Percentiles rank a stretch among this genome's conserved stretches.
Conservation (phyloP, 371 early-diverging fungal species). For the Haplosporangium sp. region DNA sequence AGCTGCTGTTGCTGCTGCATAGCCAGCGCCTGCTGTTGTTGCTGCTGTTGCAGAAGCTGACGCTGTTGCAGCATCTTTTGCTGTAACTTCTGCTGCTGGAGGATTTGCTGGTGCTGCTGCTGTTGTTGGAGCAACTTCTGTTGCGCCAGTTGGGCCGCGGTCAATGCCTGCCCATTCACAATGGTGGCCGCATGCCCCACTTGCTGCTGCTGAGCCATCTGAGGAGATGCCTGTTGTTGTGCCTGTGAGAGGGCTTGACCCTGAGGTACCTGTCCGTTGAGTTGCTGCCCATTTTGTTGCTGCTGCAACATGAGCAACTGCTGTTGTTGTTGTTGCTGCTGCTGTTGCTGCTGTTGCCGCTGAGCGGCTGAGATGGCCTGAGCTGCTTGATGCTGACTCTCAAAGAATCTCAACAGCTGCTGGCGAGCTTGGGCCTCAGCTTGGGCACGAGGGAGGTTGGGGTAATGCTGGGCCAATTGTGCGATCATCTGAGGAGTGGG, state of each 20-base stretch:
- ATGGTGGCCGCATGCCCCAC: constrained; percentile 12
- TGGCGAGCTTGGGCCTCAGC: constrained; percentile 50
- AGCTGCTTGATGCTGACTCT: constrained; percentile 38
- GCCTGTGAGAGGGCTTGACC: too few relatives aligned
- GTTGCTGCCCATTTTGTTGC: constrained; percentile 30
- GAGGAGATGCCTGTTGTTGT: constrained; percentile 45
- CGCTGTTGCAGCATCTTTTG: constrained; percentile 26
- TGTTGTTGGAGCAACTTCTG: constrained; percentile 27
- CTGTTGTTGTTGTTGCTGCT: constrained; percentile 28
- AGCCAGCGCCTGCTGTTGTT: constrained; percentile 29
- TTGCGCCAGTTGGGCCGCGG: constrained; percentile 32
- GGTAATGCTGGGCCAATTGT: constrained; percentile 43
- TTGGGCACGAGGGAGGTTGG: constrained; percentile 39
- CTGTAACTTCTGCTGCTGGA: constrained; percentile 38
- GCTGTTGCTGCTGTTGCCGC: constrained; percentile 31
- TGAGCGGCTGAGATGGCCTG: constrained; percentile 26
- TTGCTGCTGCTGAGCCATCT: constrained; percentile 38
- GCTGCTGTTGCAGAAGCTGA: too few relatives aligned
- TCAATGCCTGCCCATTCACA: constrained; percentile 35
- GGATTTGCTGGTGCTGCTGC: constrained; percentile 31
- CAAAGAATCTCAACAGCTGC: constrained; percentile 40
- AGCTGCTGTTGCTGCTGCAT: constrained; percentile 23
- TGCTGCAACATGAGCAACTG: constrained; percentile 24
- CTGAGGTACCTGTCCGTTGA: constrained; percentile 35
- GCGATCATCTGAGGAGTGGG: constrained; percentile 49